Conservation (phyloP, 1,284 basidiomycete genomes). For the Rhodotorula sp. region DNA sequence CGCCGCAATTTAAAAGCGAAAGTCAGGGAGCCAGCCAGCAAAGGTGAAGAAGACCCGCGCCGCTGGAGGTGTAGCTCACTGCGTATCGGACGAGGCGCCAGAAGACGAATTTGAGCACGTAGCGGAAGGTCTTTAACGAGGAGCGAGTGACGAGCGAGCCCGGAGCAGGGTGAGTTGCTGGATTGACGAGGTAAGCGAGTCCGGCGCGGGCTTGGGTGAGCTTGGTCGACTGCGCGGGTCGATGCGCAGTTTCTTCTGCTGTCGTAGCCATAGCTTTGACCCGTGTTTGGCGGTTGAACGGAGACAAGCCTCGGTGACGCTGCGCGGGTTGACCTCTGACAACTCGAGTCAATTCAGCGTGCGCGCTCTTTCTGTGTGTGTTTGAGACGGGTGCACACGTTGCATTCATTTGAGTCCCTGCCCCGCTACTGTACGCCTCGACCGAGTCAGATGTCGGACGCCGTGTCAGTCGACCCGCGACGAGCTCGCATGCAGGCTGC, state of each 20-base stretch:
- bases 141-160: slow-evolving; percentile 48
- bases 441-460: slow-evolving; percentile 3
- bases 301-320: not conserved
- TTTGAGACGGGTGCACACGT: too few species aligned
- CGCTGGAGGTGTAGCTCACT: not conserved
- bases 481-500: slow-evolving; percentile 6
- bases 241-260: not conserved
- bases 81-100: slow-evolving; percentile 49
- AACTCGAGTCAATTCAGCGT: too few species aligned
- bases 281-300: too few species aligned
- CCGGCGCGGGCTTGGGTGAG: slow-evolving; percentile 39
- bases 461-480: slow-evolving; percentile 13
- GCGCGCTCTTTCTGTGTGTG: too few species aligned
- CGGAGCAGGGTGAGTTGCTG: slow-evolving; percentile 46
- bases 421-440: too few species aligned
- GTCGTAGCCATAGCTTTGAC: not conserved
- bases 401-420: too few species aligned
- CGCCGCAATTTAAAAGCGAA: too few species aligned
- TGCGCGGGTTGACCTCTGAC: not conserved
- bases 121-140: slow-evolving; percentile 49
- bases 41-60: not conserved
- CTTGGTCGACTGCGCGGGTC: not conserved
- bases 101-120: slow-evolving; percentile 50
- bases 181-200: slow-evolving; percentile 49
- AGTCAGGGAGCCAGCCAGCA: not conserved